A percentile compares a stretch with the other conserved stretches of the same genome.
These are phyloP conservation scores for Exophiala oligosperma DNA, from an alignment of 2,329 filamentous ascomycete genomes.

Conservation along the genomic window DNA sequence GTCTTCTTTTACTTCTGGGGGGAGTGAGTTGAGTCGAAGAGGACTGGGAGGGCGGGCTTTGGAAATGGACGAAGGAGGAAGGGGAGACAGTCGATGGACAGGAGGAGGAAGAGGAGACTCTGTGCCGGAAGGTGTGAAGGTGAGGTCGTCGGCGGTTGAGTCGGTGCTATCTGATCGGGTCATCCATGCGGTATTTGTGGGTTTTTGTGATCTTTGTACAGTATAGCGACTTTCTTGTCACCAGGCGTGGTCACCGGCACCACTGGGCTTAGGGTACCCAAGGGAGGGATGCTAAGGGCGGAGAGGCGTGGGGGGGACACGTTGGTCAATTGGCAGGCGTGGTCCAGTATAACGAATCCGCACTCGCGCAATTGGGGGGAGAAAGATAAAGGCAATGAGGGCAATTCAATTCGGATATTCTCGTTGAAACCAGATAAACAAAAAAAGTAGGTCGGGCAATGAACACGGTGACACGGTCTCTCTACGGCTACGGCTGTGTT, in stretches of 20 bases:
- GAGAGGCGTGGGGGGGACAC: background rate
- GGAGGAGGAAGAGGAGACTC: slow-evolving; percentile 23
- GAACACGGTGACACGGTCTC: no score
- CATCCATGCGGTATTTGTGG: slow-evolving; percentile 33
- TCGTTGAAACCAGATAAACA: no score
- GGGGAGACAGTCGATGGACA: background rate
- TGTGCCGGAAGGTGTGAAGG: slow-evolving; percentile 28
- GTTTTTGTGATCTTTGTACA: background rate
- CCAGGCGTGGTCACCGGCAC: background rate
- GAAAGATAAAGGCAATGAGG: background rate
- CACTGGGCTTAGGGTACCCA: background rate
- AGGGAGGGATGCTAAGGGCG: background rate
- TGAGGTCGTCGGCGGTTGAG: slow-evolving; percentile 27
- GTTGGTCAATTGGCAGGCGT: background rate
- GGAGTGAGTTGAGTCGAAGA: slow-evolving; percentile 23
- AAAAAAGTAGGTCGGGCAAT: no score
- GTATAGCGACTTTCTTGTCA: background rate
- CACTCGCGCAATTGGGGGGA: background rate
- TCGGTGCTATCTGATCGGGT: slow-evolving; percentile 29
- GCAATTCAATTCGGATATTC: no score
- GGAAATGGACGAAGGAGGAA: background rate
- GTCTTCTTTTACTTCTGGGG: slow-evolving; percentile 31
- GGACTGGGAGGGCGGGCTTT: slow-evolving; percentile 21
- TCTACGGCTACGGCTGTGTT: no score
- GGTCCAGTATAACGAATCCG: background rate